These are phyloP conservation scores for Porphyrellus sp. DNA, from an alignment of 1,284 basidiomycete species.

Conservation along the genomic window DNA sequence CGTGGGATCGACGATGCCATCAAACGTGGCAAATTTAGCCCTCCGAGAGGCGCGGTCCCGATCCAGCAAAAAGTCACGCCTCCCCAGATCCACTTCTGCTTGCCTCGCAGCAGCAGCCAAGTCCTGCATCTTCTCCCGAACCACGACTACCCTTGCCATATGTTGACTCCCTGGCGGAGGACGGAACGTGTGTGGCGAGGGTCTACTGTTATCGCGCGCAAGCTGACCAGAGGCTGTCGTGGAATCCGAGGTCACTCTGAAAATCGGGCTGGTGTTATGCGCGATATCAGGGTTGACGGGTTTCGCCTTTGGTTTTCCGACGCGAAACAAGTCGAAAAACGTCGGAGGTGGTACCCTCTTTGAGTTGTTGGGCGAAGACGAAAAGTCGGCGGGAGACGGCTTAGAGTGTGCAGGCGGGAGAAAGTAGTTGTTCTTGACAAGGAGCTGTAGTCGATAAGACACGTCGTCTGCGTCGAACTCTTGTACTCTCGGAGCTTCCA, in stretches of 20 bases:
- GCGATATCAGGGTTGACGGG: slow-evolving; percentile 50
- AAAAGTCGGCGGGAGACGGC: slow-evolving; percentile 62
- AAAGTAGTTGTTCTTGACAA: slow-evolving; percentile 81
- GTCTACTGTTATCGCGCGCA: slow-evolving; percentile 40
- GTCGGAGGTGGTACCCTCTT: slow-evolving; percentile 50
- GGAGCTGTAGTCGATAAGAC: slow-evolving; percentile 71
- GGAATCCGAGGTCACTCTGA: slow-evolving; percentile 63
- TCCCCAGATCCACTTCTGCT: slow-evolving; percentile 66
- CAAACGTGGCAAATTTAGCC: slow-evolving; percentile 34
- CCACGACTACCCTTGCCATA: slow-evolving; percentile 66
- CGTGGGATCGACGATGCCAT: slow-evolving; percentile 73
- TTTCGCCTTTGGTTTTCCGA: slow-evolving; percentile 63
- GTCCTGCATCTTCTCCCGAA: slow-evolving; percentile 74
- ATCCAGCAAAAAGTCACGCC: slow-evolving; percentile 40
- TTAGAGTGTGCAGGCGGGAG: slow-evolving; percentile 80
- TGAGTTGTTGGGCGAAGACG: slow-evolving; percentile 36
- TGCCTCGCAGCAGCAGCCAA: slow-evolving; percentile 64
- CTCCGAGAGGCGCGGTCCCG: slow-evolving; percentile 30
- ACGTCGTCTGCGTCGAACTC: slow-evolving; percentile 76
- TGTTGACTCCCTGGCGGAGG: slow-evolving; percentile 36
- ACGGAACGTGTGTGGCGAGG: slow-evolving; percentile 40
- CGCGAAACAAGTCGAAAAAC: slow-evolving; percentile 67
- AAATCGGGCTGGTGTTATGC: slow-evolving; percentile 45
- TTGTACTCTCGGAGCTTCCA: slow-evolving; percentile 43
- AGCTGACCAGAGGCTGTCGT: slow-evolving; percentile 44